Evolutionary conservation across 352 stramenopile species (phyloP), one percentile per base, ranked within the genome.

Genomic region (Paralagenidium karlingii): DNA sequence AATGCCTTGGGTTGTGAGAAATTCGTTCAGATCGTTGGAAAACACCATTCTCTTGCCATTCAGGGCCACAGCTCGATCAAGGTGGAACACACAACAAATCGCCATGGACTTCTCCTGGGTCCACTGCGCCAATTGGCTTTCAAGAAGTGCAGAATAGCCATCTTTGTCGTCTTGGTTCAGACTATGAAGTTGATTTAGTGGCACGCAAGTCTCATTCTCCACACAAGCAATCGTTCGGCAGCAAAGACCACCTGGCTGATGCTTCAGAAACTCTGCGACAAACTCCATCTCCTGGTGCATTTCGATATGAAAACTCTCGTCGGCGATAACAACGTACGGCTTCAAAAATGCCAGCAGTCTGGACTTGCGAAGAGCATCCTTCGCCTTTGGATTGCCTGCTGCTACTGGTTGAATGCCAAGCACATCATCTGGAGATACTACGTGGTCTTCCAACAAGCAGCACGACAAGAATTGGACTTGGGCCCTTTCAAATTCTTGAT

Each of bases 181-280:
- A 22, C 30, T 3, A 36, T 36, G 16, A 16, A 60, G 40, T 5
- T 58, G 58, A 43, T 81, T 65, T 7, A 60, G 46, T 3, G 73
- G 67, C 11, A 68, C 52, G 18, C 53, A 81, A 5, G 58, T 66
- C 12, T 50, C 59, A 1, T 67, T 81, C 38, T 87, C 73, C 27
- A 83, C 63, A 0, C n/a, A n/a, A n/a, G 69, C 59, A 11, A 87
- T 16, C 13, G 84, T 55, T 9, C 53, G 50, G 68, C 69, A 87
- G 15, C 50, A 45, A 50, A 42, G 32, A 64, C 68, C 13, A 63
- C 24, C 24, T 55, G 29, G 19, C 71, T 41, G 31, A 64, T 66
- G 7, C 43, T 53, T 49, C 1, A 58, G 26, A 4, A 28, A 45
- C 24, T 55, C 45, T 6, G 28, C 16, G 5, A 59, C 21, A 16